Conservation (phyloP, 1,284 basidiomycete species). For the Albatrellus sp. region DNA sequence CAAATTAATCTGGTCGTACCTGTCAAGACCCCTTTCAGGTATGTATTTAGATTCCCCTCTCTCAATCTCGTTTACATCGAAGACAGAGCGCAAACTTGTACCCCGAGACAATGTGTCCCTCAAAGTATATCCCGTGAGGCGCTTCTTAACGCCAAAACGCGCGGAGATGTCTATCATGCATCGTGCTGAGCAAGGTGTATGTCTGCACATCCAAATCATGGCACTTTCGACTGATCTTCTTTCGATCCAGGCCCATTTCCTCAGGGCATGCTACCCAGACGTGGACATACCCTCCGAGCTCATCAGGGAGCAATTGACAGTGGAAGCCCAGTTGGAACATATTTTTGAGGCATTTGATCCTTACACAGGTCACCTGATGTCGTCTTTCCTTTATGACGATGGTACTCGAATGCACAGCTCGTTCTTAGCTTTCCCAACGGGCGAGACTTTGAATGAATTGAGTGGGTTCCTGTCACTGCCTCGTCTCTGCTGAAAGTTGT, state of each 20-base stretch:
- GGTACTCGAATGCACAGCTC: slow-evolving; percentile 16
- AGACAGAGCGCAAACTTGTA: slow-evolving; percentile 16
- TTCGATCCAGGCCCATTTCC: slow-evolving; percentile 43
- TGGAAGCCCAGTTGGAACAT: slow-evolving; percentile 26
- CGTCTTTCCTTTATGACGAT: slow-evolving; percentile 22
- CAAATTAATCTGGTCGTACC: slow-evolving; percentile 41
- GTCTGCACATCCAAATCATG: slow-evolving; percentile 9
- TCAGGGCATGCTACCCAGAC: slow-evolving; percentile 57
- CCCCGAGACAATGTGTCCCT: slow-evolving; percentile 18
- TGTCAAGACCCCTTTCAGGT: slow-evolving; percentile 18
- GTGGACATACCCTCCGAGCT: slow-evolving; percentile 56
- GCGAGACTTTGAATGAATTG: slow-evolving; percentile 40
- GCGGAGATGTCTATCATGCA: slow-evolving; percentile 25
- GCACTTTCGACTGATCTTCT: slow-evolving; percentile 2
- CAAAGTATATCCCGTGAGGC: slow-evolving; percentile 45
- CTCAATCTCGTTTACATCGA: not conserved
- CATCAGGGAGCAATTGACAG: slow-evolving; percentile 38
- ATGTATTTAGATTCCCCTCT: not conserved
- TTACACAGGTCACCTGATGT: slow-evolving; percentile 38
- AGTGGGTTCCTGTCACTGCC: slow-evolving; percentile 29
- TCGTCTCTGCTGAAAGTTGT: slow-evolving; percentile 3
- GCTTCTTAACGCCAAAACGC: slow-evolving; percentile 20
- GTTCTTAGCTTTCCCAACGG: slow-evolving; percentile 48
- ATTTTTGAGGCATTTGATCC: slow-evolving; percentile 37
- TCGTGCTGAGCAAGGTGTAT: slow-evolving; percentile 51